Evolutionary conservation across 352 stramenopile species (phyloP), one percentile per base, ranked within the genome.

Genomic region (Phytophthora syringae): DNA sequence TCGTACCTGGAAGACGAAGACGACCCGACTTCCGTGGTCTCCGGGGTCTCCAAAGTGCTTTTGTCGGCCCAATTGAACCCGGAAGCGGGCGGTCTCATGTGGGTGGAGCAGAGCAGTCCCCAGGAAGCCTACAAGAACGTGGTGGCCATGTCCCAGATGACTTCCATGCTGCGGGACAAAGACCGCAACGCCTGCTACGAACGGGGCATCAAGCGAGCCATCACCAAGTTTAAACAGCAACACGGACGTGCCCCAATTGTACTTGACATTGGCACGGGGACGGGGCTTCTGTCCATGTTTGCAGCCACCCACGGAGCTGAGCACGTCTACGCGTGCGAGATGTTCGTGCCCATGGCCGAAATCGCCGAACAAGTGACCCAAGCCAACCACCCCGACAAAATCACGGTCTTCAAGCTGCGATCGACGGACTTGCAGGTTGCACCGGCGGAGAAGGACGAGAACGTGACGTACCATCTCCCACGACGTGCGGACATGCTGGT

Each of bases 251-350:
- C 71, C 2, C 88, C 88, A 2, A 48, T 93, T 21, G 84, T 94
- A 10, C 74, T 95, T 6, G 88, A 95, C 66, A 95, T 95, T 64
- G 88, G 88, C 43, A 90, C 85, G 0, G 88, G 88, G 5, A 95
- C 88, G 2, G 88, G 88, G 0, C 51, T 94, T 36, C 70, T 95
- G n/a, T 85, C 92, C n/a, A 89, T 98, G 74, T 87, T 97, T 65
- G 93, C 92, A 11, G 85, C 88, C 0, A 67, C 67, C 16, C 87
- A 94, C 36, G 94, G 94, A 20, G 94, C 93, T 0, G 72, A 83
- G 49, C 81, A 97, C 66, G 92, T 98, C 16, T 97, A 94, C 66
- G 89, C 88, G n/a, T 98, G 91, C 61, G 94, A 98, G 68, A 95
- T 97, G 88, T 97, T 94, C 56, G 54, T 72, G 50, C 80, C 82